These are phyloP conservation scores for Camellia granthamiana DNA, from an alignment of 148 eudicot species.

Conservation along the genomic window DNA sequence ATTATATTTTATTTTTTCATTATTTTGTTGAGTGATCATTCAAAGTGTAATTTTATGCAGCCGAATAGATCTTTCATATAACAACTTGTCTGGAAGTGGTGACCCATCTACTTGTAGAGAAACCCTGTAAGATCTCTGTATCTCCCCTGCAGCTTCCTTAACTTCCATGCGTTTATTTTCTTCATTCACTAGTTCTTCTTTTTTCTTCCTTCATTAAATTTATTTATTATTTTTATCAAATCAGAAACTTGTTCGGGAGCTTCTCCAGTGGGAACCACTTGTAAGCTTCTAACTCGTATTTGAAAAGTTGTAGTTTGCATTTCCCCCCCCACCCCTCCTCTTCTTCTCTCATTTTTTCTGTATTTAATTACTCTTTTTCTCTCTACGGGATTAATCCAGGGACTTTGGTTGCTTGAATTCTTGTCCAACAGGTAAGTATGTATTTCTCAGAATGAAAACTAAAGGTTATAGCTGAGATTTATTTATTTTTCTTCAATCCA, in stretches of 20 bases:
- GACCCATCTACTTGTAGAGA: not conserved
- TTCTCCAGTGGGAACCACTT: constrained; percentile 25
- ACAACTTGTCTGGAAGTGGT: too few relatives aligned
- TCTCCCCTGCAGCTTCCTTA: not conserved
- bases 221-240: constrained; percentile 1
- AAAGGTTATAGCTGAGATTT: not conserved
- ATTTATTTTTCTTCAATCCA: too few relatives aligned
- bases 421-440: constrained; percentile 34
- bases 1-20: not conserved
- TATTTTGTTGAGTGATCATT: too few relatives aligned
- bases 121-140: constrained; percentile 32
- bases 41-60: not conserved
- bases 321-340: not conserved
- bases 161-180: not conserved
- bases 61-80: too few relatives aligned
- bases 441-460: not conserved
- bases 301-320: not conserved
- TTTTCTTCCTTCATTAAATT: not conserved
- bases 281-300: too few relatives aligned
- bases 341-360: not conserved
- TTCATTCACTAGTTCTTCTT: not conserved
- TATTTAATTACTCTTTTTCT: not conserved
- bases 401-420: constrained; percentile 34
- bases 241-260: constrained; percentile 59
- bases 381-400: constrained; percentile 24